Evolutionary conservation across 371 early-diverging fungal genomes (phyloP).

Genomic region (Mortierella sp.): DNA sequence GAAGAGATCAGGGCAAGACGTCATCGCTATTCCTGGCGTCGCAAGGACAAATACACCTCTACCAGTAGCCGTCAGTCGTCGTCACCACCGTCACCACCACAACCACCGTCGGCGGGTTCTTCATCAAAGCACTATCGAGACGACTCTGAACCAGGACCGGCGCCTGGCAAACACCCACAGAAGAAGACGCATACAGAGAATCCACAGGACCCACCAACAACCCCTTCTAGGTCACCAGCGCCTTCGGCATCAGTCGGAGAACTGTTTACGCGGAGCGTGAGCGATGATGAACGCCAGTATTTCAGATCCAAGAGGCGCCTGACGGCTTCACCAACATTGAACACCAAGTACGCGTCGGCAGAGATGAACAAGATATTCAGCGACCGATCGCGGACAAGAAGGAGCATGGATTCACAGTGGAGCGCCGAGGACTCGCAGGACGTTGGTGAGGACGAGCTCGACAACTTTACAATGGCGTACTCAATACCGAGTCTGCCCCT

Average conservation of each 20-base stretch:
- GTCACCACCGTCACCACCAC: background rate
- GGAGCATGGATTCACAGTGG: conserved; percentile 39
- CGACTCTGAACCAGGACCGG: background rate
- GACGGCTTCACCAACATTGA: conserved; percentile 37
- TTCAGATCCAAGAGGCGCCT: conserved; percentile 5
- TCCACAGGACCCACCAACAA: background rate
- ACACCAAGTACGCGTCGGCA: conserved; percentile 35
- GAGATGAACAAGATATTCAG: conserved; percentile 54
- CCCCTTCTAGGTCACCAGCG: background rate
- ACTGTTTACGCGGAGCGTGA: conserved; percentile 18
- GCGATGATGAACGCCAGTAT: conserved; percentile 15
- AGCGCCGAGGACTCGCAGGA: conserved; percentile 22
- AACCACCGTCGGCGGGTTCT: background rate
- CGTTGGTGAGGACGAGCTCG: conserved; percentile 15
- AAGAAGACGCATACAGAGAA: background rate
- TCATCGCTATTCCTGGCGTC: background rate
- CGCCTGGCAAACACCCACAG: background rate
- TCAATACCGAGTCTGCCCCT: conserved; percentile 23
- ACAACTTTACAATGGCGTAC: conserved; percentile 22
- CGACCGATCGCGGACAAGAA: conserved; percentile 30
- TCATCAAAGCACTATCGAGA: background rate
- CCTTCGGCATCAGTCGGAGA: background rate
- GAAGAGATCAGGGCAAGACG: conserved; percentile 38
- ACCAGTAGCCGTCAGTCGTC: background rate
- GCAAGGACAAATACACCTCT: background rate